Conservation (phyloP, 352 stramenopile species). For the Globisporangium recalcitrans region DNA sequence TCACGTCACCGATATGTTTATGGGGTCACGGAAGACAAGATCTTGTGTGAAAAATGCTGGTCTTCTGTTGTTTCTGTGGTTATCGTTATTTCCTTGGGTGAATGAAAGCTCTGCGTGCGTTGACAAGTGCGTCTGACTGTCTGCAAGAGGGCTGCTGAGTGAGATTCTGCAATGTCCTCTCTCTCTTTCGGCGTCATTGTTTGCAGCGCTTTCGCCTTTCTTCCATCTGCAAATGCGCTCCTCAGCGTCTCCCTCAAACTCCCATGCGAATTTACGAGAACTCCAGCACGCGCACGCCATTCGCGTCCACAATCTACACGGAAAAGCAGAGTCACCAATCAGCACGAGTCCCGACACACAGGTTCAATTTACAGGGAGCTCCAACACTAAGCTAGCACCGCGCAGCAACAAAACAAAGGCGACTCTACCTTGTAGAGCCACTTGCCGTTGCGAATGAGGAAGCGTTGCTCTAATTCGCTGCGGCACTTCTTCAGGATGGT, state of each 20-base stretch:
- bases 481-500: conserved; percentile 75
- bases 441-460: conserved; percentile 84
- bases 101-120: neutral
- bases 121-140: too few relatives aligned
- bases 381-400: neutral
- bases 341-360: neutral
- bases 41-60: neutral
- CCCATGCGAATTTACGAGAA: conserved; percentile 13
- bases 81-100: neutral
- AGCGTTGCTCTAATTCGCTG: conserved; percentile 74
- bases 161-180: neutral
- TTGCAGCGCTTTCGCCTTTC: neutral
- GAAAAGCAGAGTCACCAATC: neutral
- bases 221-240: neutral
- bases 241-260: neutral
- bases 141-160: neutral
- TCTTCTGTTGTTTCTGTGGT: neutral
- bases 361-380: neutral
- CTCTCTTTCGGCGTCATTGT: neutral
- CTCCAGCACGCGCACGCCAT: conserved; percentile 19
- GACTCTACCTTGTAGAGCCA: conserved; percentile 71
- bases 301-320: conserved; percentile 18
- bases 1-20: too few relatives aligned
- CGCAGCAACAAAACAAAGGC: too few relatives aligned
- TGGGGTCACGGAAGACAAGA: too few relatives aligned